Evolutionary conservation across 352 stramenopile species (phyloP), one percentile per base, ranked within the genome.

Genomic region (Phytophthora boehmeriae): DNA sequence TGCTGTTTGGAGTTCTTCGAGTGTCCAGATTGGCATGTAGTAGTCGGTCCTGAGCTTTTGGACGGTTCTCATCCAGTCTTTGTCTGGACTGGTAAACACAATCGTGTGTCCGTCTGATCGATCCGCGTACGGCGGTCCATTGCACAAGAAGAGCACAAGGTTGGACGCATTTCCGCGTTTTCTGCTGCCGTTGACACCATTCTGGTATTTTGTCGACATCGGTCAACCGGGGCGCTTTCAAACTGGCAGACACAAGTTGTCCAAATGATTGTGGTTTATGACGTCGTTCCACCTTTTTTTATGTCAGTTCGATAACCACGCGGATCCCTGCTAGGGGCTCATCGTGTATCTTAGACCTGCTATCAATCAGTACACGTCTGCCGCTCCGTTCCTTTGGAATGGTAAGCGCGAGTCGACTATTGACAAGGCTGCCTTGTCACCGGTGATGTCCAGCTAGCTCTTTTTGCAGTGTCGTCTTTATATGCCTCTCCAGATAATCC

Each of bases 191-290:
- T n/a, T n/a, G n/a, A n/a, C n/a, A n/a, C n/a, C n/a, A n/a, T n/a
- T n/a, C n/a, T n/a, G n/a, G n/a, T n/a, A n/a, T n/a, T n/a, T n/a
- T n/a, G n/a, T n/a, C n/a, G n/a, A n/a, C n/a, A n/a, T n/a, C n/a
- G n/a, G n/a, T n/a, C n/a, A n/a, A n/a, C 8, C 58, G 36, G 59
- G 53, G 59, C 36, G 66, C 59, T 44, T 75, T 72, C 6, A 75
- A 10, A 32, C 67, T 72, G 35, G 35, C 51, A 34, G 50, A 57
- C 11, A 38, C 67, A 68, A 75, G 67, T 58, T 72, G 55, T 32
- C 56, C 67, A 39, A 75, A 10, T 5, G 67, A 51, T 68, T 75
- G 56, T 61, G 49, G 25, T 43, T 62, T 10, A 68, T 75, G 50
- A 30, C 6, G 25, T 8, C 20, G 11, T 56, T 70, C 48, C 25